Evolutionary conservation across 306 rosid genomes (phyloP), one percentile per base, ranked within the genome.

Genomic region (Neltuma alba): DNA sequence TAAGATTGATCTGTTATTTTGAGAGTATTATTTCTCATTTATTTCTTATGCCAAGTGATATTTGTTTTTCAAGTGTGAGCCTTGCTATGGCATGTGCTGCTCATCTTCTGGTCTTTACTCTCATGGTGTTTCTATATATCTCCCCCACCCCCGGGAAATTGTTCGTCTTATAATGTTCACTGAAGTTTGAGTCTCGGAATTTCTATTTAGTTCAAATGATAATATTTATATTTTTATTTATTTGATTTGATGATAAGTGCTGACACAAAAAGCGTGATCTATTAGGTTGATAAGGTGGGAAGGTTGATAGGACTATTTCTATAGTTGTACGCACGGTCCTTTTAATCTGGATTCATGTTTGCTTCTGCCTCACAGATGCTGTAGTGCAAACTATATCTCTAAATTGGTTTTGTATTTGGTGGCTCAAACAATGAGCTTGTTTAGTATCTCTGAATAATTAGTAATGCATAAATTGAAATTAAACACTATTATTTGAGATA

Each of bases 401-500:
- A 13, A 23, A 13, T 68, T 68, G 73, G n/a, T 41, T 67, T 27
- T 14, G 5, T 66, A 62, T 50, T 5, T 41, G 62, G 9, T 52
- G 70, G 69, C 52, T 61, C 18, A 50, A 52, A 52, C 36, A 44
- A 7, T 37, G 79, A 42, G 86, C 79, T 72, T 31, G 57, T 80
- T 30, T 30, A 76, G 50, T 64, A 52, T 50, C 48, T 54, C n/a
- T 58, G 25, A 23, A 76, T 71, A 63, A 48, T 78, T 74, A 52
- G 21, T 69, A 72, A 70, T 76, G 71, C 74, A 81, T 72, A 34
- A 40, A 50, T 36, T 41, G 70, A 34, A 84, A 52, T 14, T 75
- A 25, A 21, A 27, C 34, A 36, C 44, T 63, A 70, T 79, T 70
- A 61, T 20, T 71, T 76, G 75, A 42, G 82, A 71, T 83, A 78